Conservation (phyloP, 371 early-diverging fungal species). For the Zychaea mexicana region DNA sequence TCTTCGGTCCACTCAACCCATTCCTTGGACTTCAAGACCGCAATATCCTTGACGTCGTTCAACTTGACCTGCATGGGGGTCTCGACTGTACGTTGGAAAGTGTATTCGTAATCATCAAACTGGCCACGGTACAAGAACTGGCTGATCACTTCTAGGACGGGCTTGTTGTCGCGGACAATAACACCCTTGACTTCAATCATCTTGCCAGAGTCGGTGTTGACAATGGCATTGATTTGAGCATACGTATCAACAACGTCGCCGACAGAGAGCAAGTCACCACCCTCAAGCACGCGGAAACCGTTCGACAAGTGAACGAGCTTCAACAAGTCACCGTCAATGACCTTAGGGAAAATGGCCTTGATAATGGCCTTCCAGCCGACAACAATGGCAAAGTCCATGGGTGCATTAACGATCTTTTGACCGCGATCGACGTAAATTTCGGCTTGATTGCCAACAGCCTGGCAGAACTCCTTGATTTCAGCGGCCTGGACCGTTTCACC, state of each 20-base stretch:
- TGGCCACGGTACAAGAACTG: constrained; percentile 94
- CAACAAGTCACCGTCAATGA: constrained; percentile 92
- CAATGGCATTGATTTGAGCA: constrained; percentile 76
- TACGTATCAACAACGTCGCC: constrained; percentile 87
- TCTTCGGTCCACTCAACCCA: constrained; percentile 84
- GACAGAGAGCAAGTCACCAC: constrained; percentile 75
- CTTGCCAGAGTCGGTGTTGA: constrained; percentile 90
- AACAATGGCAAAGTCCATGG: constrained; percentile 95
- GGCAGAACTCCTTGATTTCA: constrained; percentile 82
- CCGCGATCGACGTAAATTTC: constrained; percentile 81
- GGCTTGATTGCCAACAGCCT: constrained; percentile 89
- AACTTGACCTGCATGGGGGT: constrained; percentile 82
- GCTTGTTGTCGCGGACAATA: constrained; percentile 62
- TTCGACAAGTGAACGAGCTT: constrained; percentile 93
- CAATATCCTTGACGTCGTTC: constrained; percentile 78
- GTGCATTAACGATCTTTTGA: constrained; percentile 70
- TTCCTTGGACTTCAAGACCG: constrained; percentile 88
- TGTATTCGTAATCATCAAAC: constrained; percentile 81
- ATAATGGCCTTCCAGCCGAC: constrained; percentile 94
- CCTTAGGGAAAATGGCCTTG: constrained; percentile 92
- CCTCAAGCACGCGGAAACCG: constrained; percentile 87
- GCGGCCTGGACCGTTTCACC: constrained; percentile 62
- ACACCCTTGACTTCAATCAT: constrained; percentile 87
- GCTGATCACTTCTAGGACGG: constrained; percentile 76
- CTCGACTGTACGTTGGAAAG: constrained; percentile 85